Evolutionary conservation across 768 basidiomycete species (phyloP).

Genomic region (Leccinum fibrillosum): DNA sequence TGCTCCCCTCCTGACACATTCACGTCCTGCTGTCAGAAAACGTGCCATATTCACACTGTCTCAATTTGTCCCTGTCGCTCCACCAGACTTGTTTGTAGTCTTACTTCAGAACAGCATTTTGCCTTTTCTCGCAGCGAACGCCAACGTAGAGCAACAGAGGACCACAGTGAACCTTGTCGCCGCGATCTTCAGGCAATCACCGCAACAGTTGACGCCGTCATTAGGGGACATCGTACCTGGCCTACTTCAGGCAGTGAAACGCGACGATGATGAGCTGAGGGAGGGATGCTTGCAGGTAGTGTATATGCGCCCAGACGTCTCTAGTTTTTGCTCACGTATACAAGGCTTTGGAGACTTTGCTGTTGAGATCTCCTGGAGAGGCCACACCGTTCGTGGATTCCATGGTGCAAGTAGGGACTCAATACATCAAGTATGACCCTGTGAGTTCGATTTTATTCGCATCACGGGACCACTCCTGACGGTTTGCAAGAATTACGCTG

Average conservation of each 20-base stretch:
- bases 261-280: slow-evolving; percentile 79
- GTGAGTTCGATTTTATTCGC: slow-evolving; percentile 36
- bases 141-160: slow-evolving; percentile 65
- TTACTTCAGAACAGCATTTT: slow-evolving; percentile 58
- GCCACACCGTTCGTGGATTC: slow-evolving; percentile 65
- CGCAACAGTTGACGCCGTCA: slow-evolving; percentile 59
- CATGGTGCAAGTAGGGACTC: slow-evolving; percentile 68
- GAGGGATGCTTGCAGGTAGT: slow-evolving; percentile 76
- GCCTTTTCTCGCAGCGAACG: slow-evolving; percentile 51
- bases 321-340: slow-evolving; percentile 5
- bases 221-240: slow-evolving; percentile 66
- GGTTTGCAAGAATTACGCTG: slow-evolving; percentile 71
- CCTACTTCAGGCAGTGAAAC: slow-evolving; percentile 62
- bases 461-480: background rate
- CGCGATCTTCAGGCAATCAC: slow-evolving; percentile 73
- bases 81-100: slow-evolving; percentile 56
- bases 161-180: slow-evolving; percentile 79
- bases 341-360: slow-evolving; percentile 77
- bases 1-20: slow-evolving; percentile 69
- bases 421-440: slow-evolving; percentile 91
- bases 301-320: background rate
- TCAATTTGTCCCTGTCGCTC: slow-evolving; percentile 76
- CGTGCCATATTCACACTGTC: slow-evolving; percentile 85
- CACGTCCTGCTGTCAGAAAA: slow-evolving; percentile 86
- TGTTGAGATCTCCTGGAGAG: slow-evolving; percentile 82